Evolutionary conservation across 1,139 yeast species (phyloP).

Genomic region (Arxiozyma bovina): DNA sequence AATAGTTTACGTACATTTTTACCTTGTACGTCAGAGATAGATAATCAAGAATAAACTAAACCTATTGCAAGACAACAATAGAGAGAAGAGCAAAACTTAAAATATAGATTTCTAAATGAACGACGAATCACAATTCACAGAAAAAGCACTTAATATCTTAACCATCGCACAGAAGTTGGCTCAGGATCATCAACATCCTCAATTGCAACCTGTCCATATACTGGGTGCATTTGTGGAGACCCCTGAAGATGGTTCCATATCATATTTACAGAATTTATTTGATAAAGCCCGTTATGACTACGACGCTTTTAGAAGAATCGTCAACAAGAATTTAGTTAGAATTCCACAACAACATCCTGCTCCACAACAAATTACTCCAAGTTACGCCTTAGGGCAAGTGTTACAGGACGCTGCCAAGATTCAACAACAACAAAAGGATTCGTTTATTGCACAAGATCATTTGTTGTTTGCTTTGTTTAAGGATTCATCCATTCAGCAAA

Average conservation of each 20-base stretch:
- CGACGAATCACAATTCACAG: constrained; percentile 77
- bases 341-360: constrained; percentile 86
- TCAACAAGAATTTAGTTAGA: constrained; percentile 73
- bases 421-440: constrained; percentile 81
- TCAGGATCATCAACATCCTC: constrained; percentile 73
- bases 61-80: background rate
- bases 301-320: constrained; percentile 65
- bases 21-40: background rate
- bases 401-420: constrained; percentile 63
- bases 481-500: constrained; percentile 57
- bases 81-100: background rate
- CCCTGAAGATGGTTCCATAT: constrained; percentile 51
- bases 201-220: constrained; percentile 75
- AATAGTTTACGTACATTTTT: too few species aligned
- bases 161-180: constrained; percentile 77
- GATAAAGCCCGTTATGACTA: constrained; percentile 89
- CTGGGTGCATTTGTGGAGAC: constrained; percentile 87
- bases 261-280: constrained; percentile 71
- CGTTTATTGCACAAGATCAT: constrained; percentile 91
- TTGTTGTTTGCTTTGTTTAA: constrained; percentile 75
- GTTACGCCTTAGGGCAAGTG: constrained; percentile 62
- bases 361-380: constrained; percentile 63
- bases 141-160: constrained; percentile 77
- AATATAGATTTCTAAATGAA: constrained; percentile 24
- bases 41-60: background rate